Evolutionary conservation across 768 basidiomycete species (phyloP).

Genomic region (Naganishia randhawae): DNA sequence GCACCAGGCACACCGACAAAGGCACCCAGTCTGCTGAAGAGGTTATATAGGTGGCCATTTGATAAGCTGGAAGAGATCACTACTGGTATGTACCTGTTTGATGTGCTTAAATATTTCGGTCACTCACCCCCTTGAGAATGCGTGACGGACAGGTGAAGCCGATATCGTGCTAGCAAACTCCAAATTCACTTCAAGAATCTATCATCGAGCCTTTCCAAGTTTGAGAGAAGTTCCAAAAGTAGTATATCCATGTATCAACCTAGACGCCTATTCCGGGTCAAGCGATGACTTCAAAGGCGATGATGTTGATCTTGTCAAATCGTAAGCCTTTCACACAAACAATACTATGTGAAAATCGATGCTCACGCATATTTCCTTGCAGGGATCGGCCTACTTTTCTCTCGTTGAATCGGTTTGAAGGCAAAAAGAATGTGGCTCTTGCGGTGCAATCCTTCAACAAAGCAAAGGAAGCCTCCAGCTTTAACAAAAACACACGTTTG

Average conservation of each 20-base stretch:
- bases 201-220: conserved; percentile 68
- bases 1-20: conserved; percentile 22
- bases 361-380: neutral
- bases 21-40: conserved; percentile 57
- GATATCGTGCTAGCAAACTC: conserved; percentile 91
- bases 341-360: neutral
- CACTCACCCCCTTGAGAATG: neutral
- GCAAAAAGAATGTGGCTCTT: conserved; percentile 83
- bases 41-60: conserved; percentile 79
- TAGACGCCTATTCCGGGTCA: conserved; percentile 59
- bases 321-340: conserved; percentile 33
- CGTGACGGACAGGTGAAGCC: conserved; percentile 65
- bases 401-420: conserved; percentile 88
- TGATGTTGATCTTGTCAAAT: conserved; percentile 53
- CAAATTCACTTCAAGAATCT: conserved; percentile 77
- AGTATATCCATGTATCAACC: conserved; percentile 94
- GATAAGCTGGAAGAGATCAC: conserved; percentile 85
- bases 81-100: conserved; percentile 61
- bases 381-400: conserved; percentile 70
- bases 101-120: neutral
- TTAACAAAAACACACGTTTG: conserved; percentile 61
- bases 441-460: conserved; percentile 73
- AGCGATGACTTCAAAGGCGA: conserved; percentile 49
- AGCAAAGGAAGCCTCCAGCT: conserved; percentile 41
- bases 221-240: conserved; percentile 62